phyloP scores from a whole-genome alignment of 83 land plant species.

The Picea abies region DNA sequence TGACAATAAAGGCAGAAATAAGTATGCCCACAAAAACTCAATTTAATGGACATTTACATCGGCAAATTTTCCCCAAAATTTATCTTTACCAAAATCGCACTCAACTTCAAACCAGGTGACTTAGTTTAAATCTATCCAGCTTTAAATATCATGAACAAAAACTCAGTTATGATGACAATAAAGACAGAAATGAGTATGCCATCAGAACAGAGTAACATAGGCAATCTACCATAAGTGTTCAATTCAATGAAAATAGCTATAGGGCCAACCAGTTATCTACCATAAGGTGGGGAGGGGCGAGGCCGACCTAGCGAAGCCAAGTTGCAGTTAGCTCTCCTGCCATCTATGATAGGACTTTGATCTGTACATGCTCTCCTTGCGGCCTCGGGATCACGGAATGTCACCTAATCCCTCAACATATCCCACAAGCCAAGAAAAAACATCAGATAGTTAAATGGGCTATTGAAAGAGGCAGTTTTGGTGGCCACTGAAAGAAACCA shows the following conservation, averaged over 20 bases:
- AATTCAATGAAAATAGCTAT: background rate
- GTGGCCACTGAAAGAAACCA: slow-evolving; percentile 7
- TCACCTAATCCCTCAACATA: slow-evolving; percentile 55
- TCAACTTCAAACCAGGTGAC: too few relatives aligned
- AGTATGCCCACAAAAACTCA: background rate
- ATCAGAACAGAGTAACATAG: background rate
- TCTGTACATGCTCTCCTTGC: slow-evolving; percentile 82
- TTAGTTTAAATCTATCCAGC: too few relatives aligned
- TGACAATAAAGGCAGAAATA: too few relatives aligned
- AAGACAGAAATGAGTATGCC: background rate
- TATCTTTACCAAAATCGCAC: too few relatives aligned
- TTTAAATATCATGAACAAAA: too few relatives aligned
- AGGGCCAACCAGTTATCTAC: slow-evolving; percentile 17
- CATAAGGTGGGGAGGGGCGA: slow-evolving; percentile 38
- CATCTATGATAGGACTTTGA: slow-evolving; percentile 82
- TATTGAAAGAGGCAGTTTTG: slow-evolving; percentile 5
- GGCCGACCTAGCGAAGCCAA: slow-evolving; percentile 68
- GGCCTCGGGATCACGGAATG: slow-evolving; percentile 82
- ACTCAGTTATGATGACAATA: too few relatives aligned
- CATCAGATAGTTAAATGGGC: background rate
- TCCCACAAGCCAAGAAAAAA: background rate
- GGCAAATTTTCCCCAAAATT: too few relatives aligned
- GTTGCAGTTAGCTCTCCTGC: slow-evolving; percentile 88
- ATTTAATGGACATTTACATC: too few relatives aligned
- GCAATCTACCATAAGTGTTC: background rate